Evolutionary conservation across 202 grass and related monocot species (phyloP).

Genomic region (Alloteropsis angusta): DNA sequence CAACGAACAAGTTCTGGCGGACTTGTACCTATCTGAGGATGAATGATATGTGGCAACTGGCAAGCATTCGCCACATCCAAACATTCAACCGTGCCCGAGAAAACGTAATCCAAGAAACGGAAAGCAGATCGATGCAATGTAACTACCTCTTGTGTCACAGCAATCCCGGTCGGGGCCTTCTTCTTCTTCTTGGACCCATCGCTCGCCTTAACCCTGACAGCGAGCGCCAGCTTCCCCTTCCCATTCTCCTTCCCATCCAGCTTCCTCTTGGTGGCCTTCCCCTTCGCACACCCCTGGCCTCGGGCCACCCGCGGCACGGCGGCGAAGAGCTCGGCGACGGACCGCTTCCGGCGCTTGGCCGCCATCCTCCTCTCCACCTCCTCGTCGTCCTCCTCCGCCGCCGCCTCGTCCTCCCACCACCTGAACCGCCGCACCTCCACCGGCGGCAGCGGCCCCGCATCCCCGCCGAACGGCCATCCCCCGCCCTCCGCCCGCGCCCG

Average conservation of each 20-base stretch:
- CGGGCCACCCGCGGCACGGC: conserved; percentile 40
- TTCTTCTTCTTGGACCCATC: conserved; percentile 39
- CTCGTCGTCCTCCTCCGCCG: conserved; percentile 23
- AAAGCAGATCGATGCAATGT: background rate
- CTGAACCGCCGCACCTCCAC: conserved; percentile 55
- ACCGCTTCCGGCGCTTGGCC: conserved; percentile 60
- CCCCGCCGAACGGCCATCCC: conserved; percentile 59
- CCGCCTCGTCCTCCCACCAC: conserved; percentile 69
- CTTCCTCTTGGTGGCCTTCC: conserved; percentile 10
- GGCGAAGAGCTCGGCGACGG: conserved; percentile 68
- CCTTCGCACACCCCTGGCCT: background rate
- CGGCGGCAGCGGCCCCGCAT: conserved; percentile 33
- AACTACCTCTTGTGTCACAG: conserved; percentile 32
- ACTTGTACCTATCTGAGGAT: background rate
- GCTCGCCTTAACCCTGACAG: conserved; percentile 1
- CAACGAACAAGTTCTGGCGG: background rate
- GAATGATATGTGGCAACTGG: no score
- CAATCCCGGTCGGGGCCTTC: conserved; percentile 5
- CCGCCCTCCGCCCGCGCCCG: conserved; percentile 22
- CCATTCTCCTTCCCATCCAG: conserved; percentile 8
- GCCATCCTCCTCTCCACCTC: conserved; percentile 39
- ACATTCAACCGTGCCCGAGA: background rate
- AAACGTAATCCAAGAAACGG: background rate
- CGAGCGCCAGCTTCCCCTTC: background rate
- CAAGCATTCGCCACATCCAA: background rate